A percentile compares a stretch with the other conserved stretches of the same genome.
phyloP scores from a whole-genome alignment of 768 basidiomycete species.

The Russula emetica region DNA sequence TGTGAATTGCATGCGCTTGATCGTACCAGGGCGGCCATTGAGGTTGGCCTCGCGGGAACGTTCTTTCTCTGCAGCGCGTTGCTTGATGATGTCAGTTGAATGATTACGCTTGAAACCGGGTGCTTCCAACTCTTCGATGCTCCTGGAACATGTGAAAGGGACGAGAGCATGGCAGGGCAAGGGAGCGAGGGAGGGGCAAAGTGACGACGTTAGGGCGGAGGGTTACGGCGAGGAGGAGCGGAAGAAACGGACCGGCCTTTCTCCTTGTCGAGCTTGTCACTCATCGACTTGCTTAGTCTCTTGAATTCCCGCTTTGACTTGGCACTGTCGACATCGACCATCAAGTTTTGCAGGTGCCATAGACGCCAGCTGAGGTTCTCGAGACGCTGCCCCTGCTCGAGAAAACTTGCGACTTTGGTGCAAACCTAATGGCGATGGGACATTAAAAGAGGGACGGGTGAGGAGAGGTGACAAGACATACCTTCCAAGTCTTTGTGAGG shows the following conservation, averaged over 20 bases:
- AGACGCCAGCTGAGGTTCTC: slow-evolving; percentile 91
- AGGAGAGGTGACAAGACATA: slow-evolving; percentile 31
- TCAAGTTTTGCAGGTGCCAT: slow-evolving; percentile 88
- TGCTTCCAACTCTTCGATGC: slow-evolving; percentile 79
- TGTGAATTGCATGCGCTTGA: slow-evolving; percentile 88
- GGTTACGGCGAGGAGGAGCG: slow-evolving; percentile 12
- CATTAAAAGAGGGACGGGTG: background rate
- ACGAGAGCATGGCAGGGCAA: background rate
- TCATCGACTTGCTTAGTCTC: slow-evolving; percentile 83
- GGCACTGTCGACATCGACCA: slow-evolving; percentile 88
- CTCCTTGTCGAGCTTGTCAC: slow-evolving; percentile 90
- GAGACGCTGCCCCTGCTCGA: slow-evolving; percentile 86
- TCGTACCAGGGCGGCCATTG: slow-evolving; percentile 61
- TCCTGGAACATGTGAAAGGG: slow-evolving; percentile 40
- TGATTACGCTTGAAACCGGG: slow-evolving; percentile 77
- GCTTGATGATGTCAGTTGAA: slow-evolving; percentile 75
- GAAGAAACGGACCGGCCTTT: slow-evolving; percentile 68
- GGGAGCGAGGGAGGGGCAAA: background rate
- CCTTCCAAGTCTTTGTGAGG: slow-evolving; percentile 90
- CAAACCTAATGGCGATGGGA: slow-evolving; percentile 54
- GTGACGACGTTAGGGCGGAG: slow-evolving; percentile 18
- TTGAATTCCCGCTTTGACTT: slow-evolving; percentile 87
- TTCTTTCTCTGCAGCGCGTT: slow-evolving; percentile 78
- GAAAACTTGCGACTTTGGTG: slow-evolving; percentile 85
- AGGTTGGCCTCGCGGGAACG: slow-evolving; percentile 64